Percentiles rank a stretch among this genome's conserved stretches.
These are phyloP conservation scores for Bauhinia variegata DNA, from an alignment of 306 rosid genomes.

Conservation along the genomic window DNA sequence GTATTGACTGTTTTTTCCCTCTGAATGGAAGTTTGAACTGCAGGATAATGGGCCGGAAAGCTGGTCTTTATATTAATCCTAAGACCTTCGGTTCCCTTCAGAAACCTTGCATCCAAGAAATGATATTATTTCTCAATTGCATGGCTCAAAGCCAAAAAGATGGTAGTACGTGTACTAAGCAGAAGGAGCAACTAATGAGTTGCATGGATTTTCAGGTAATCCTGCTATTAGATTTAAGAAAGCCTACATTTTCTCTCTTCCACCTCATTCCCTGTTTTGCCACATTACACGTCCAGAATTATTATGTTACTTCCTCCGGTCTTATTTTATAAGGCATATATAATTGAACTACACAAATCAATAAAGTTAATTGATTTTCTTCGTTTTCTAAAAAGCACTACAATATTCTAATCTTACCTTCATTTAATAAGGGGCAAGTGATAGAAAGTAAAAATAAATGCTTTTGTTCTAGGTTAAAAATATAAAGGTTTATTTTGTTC, in stretches of 20 bases:
- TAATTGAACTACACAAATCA: too few species aligned
- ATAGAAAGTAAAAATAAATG: too few species aligned
- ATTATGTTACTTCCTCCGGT: too few species aligned
- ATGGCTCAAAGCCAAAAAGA: slow-evolving; percentile 52
- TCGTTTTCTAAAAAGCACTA: too few species aligned
- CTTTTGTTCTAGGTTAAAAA: too few species aligned
- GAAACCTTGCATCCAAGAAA: slow-evolving; percentile 95
- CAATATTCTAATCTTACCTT: too few species aligned
- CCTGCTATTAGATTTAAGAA: slow-evolving; percentile 18
- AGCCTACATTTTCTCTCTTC: background rate
- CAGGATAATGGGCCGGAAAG: slow-evolving; percentile 81
- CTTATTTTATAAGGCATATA: too few species aligned
- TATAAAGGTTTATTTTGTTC: too few species aligned
- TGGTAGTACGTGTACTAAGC: slow-evolving; percentile 52
- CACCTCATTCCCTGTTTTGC: background rate
- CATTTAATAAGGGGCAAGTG: too few species aligned
- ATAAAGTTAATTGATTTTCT: too few species aligned
- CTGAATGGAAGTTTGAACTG: slow-evolving; percentile 19
- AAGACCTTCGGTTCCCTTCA: slow-evolving; percentile 72
- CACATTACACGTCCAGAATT: too few species aligned
- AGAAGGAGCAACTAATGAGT: slow-evolving; percentile 60
- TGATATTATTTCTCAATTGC: slow-evolving; percentile 76
- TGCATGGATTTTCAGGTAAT: slow-evolving; percentile 86
- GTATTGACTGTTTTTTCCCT: slow-evolving; percentile 22
- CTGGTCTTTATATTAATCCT: slow-evolving; percentile 66